Conservation (phyloP, 805 yeast species). For the Tetrapisispora taiwanensis region DNA sequence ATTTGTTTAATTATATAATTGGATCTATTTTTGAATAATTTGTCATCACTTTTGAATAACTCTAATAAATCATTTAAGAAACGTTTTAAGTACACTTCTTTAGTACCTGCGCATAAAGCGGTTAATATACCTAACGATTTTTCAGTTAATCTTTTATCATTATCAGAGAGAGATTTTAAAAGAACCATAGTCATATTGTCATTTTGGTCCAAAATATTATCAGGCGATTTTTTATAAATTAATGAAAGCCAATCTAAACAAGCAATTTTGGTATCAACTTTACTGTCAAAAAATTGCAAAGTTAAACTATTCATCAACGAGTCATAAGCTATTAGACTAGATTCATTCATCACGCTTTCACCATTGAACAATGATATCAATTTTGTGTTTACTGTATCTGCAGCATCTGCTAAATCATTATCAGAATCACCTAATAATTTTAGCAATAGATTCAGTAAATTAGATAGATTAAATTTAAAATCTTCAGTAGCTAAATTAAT, state of each 20-base stretch:
- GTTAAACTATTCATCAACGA: conserved; percentile 64
- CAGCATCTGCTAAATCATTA: conserved; percentile 41
- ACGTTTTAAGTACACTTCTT: conserved; percentile 64
- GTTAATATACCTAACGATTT: conserved; percentile 24
- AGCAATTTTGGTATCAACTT: conserved; percentile 73
- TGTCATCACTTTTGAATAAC: conserved; percentile 60
- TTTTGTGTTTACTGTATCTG: conserved; percentile 46
- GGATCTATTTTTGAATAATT: conserved; percentile 59
- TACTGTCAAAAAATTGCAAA: conserved; percentile 59
- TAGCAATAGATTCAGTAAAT: conserved; percentile 58
- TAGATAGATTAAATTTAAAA: conserved; percentile 63
- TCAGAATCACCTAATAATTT: conserved; percentile 49
- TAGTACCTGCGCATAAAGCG: conserved; percentile 29
- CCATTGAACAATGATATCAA: conserved; percentile 39
- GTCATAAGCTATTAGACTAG: conserved; percentile 29
- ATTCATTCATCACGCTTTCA: conserved; percentile 17
- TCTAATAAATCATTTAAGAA: conserved; percentile 64
- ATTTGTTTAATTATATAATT: conserved; percentile 77
- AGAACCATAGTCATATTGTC: conserved; percentile 67
- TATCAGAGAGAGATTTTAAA: conserved; percentile 57
- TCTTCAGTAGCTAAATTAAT: conserved; percentile 63
- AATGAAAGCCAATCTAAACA: conserved; percentile 84
- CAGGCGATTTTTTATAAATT: conserved; percentile 62
- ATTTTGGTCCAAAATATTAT: conserved; percentile 42
- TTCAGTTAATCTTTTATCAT: conserved; percentile 28